phyloP scores from a whole-genome alignment of 2,329 filamentous ascomycete species.

The Ascochyta lentis region DNA sequence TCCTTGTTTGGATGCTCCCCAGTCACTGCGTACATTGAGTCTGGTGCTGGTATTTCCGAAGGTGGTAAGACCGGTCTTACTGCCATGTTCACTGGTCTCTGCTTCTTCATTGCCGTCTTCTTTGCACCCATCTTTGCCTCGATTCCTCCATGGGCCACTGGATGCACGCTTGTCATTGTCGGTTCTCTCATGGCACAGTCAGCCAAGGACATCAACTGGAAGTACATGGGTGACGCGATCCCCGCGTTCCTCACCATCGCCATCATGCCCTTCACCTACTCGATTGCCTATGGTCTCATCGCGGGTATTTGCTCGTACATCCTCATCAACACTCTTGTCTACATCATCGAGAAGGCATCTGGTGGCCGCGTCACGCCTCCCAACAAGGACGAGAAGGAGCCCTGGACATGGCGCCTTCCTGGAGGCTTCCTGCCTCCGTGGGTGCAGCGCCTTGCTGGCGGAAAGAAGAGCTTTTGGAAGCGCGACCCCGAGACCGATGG shows the following conservation, averaged over 20 bases:
- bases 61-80: constrained; percentile 87
- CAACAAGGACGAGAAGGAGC: constrained; percentile 78
- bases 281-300: constrained; percentile 85
- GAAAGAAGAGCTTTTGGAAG: constrained; percentile 77
- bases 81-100: constrained; percentile 76
- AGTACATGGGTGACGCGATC: constrained; percentile 78
- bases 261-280: constrained; percentile 90
- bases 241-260: constrained; percentile 85
- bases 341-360: constrained; percentile 69
- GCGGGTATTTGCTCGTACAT: constrained; percentile 80
- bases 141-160: constrained; percentile 88
- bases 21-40: constrained; percentile 87
- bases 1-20: constrained; percentile 79
- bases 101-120: constrained; percentile 81
- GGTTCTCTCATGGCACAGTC: constrained; percentile 85
- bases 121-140: constrained; percentile 91
- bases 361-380: constrained; percentile 74
- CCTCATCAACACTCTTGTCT: constrained; percentile 74
- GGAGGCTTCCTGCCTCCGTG: constrained; percentile 79
- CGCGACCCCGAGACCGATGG: constrained; percentile 36
- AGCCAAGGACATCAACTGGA: constrained; percentile 86
- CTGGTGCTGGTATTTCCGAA: constrained; percentile 88
- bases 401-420: constrained; percentile 78
- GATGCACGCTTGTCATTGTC: constrained; percentile 85
- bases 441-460: constrained; percentile 67